Evolutionary conservation across 1,139 yeast species (phyloP), one percentile per base, ranked within the genome.

Genomic region (Yamadazyma dendronema): DNA sequence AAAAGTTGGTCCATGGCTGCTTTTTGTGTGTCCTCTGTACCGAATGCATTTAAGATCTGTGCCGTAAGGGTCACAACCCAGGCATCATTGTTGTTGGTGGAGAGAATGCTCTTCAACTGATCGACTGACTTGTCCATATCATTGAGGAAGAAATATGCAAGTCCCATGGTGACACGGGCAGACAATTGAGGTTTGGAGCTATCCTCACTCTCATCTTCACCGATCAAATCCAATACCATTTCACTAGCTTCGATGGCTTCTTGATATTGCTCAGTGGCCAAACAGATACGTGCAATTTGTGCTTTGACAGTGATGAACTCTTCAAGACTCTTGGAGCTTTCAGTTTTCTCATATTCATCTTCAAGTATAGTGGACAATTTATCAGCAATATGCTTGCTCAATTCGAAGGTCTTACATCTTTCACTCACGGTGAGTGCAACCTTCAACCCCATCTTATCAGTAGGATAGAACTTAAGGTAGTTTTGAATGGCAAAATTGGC

Each of bases 1-100:
- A 81, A 76, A 34, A 84, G 56, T 53, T 83, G 89, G 50, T 83
- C 89, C 36, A 87, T 55, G 0, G 96, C 95, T 2, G 90, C 92
- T 46, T 81, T 85, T 40, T 79, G 81, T 6, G 92, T 81, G n/a
- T 82, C 90, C 16, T 73, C 78, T 0, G 81, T 76, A 7, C 81
- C 84, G 40, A 78, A 78, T 1, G 88, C 86, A 67, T 84, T 83
- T 37, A 92, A 68, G 1, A 89, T 83, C 53, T 88, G 95, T 0
- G 95, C 79, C 19, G 87, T 73, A 28, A 92, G 62, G 5, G 84
- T 76, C 11, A 87, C 79, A n/a, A 88, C 70, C 43, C 81, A 73
- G 71, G 33, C 53, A 2, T 83, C 77, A 15, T 80, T 74, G 13
- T 68, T 61, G 38, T 73, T 53, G 8, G 50, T 42, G 11, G 48